phyloP scores from a whole-genome alignment of 2,329 filamentous ascomycete genomes.

The Rhexocercosporidium sp. region DNA sequence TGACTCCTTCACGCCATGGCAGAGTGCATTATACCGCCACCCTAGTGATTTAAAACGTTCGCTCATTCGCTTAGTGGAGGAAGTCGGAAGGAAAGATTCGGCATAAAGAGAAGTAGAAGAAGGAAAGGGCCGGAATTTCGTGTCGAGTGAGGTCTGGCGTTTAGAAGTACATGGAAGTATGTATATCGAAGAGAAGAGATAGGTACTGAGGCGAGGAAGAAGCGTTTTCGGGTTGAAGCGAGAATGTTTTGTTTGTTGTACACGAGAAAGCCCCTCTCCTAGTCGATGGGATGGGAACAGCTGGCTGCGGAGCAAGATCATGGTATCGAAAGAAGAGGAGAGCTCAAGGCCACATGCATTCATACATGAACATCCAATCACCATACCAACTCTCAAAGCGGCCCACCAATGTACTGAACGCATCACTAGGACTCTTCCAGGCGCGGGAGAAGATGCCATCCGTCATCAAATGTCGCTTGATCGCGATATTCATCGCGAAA shows the following conservation, averaged over 20 bases:
- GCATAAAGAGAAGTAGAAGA: not conserved
- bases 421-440: conserved; percentile 51
- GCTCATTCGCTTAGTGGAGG: not conserved
- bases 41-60: not conserved
- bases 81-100: not conserved
- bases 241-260: not conserved
- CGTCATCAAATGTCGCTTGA: conserved; percentile 51
- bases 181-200: not conserved
- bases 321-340: not conserved
- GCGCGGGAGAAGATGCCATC: conserved; percentile 43
- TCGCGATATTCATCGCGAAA: conserved; percentile 53
- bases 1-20: not conserved
- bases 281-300: not conserved
- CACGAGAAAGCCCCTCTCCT: not conserved
- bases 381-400: conserved; percentile 53
- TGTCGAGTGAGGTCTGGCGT: not conserved
- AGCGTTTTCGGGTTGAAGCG: not conserved
- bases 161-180: not conserved
- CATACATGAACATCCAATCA: conserved; percentile 53
- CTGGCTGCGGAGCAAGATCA: not conserved
- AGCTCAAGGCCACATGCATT: conserved; percentile 40
- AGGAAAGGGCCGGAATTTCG: not conserved
- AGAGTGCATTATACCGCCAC: not conserved
- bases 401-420: conserved; percentile 50
- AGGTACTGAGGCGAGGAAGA: not conserved